Evolutionary conservation across 495 filamentous ascomycete species (phyloP).

Genomic region (Aspergillus sparsus): DNA sequence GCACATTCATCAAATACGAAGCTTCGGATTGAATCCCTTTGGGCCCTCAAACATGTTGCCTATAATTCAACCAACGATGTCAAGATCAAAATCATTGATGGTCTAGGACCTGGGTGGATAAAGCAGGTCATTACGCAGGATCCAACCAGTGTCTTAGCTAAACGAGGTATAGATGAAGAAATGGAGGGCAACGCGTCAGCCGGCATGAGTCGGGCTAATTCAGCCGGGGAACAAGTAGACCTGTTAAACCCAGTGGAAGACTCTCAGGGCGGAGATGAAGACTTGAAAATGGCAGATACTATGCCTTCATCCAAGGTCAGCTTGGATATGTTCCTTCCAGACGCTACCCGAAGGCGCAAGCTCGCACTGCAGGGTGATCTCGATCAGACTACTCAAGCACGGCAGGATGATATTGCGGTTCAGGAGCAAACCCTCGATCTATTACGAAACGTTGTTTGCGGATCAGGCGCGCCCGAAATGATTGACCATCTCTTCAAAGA

Average conservation of each 20-base stretch:
- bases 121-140: conserved; percentile 66
- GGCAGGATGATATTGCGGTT: conserved; percentile 77
- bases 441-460: conserved; percentile 84
- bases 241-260: conserved; percentile 62
- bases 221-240: conserved; percentile 64
- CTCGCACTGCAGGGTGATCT: conserved; percentile 52
- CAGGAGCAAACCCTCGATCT: conserved; percentile 90
- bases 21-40: conserved; percentile 77
- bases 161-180: conserved; percentile 42
- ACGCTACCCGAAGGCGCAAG: conserved; percentile 45
- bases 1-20: conserved; percentile 73
- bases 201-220: conserved; percentile 64
- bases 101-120: conserved; percentile 76
- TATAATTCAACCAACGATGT: conserved; percentile 63
- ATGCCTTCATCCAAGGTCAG: conserved; percentile 46
- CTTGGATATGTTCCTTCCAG: conserved; percentile 44
- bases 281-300: conserved; percentile 62
- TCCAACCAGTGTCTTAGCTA: conserved; percentile 33
- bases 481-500: conserved; percentile 77
- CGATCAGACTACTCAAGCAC: conserved; percentile 52
- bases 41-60: conserved; percentile 90
- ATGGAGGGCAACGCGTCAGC: conserved; percentile 38
- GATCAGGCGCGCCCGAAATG: conserved; percentile 67
- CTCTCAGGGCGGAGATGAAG: conserved; percentile 62
- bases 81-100: conserved; percentile 74